Base-by-base conservation (phyloP, 495 filamentous ascomycete species). In the Xylaria grammica region DNA sequence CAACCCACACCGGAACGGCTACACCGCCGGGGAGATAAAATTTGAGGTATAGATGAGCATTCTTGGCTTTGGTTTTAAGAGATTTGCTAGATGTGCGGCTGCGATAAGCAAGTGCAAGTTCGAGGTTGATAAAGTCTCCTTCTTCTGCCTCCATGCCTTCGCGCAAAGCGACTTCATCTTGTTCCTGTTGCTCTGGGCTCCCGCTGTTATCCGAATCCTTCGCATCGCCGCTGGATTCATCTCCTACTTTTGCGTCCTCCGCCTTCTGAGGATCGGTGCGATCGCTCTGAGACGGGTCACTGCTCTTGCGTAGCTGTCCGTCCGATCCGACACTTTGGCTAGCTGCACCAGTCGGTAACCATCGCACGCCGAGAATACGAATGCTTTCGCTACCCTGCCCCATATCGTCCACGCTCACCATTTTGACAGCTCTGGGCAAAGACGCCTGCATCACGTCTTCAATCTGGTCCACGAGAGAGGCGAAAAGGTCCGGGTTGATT, bases 401-500 rank as follows among this genome's bases (percentile, higher is more conserved):
- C 29, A 91, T 79, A 63, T 91, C 88, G 19, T 90, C 86, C 9
- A 90, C 85, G 63, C 84, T 85, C 45, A 90, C 85, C 87, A 90
- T 89, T 11, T 84, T 81, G 34, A 90, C 81, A 4, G 88, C 67
- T 58, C 81, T 87, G 6, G 88, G 88, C 27, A 90, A 70, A 20
- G 81, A 84, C 2, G 87, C 86, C 73, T 91, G 88, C 88, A 91
- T 91, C 57, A 90, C 85, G 69, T 91, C 88, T 67, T 91, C 88
- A 10, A 90, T 78, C 49, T 82, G 88, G 67, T 91, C 88, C 7
- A 84, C 81, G 3, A 91, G 65, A 32, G 83, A 85, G 4, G 82
- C 79, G 60, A 91, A 90, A 3, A 91, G 76, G 67, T 90, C 88
- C 0, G 89, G 89, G 69, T 91, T 91, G 70, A 91, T 80, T 29